Evolutionary conservation across 2,329 filamentous ascomycete genomes (phyloP), one percentile per base, ranked within the genome.

Genomic region (Sporothrix schenckii): DNA sequence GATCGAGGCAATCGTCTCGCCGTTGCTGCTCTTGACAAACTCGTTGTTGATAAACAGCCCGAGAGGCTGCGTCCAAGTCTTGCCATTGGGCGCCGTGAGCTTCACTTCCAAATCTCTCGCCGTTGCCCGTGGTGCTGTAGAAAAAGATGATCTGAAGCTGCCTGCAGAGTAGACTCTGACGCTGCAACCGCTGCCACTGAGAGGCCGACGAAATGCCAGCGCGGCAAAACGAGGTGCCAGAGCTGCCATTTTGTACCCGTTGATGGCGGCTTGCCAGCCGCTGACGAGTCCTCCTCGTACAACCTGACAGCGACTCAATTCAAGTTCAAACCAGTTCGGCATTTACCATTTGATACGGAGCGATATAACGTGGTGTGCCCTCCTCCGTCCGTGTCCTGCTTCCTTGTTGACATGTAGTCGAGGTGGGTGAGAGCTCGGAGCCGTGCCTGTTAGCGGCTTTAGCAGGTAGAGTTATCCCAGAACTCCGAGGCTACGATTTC

Each of bases 1-100:
- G 76, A 92, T 86, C 21, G 87, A 86, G 16, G 85, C 82, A 69
- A 93, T 85, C 74, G 85, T 91, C 77, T 89, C 84, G 58, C 86
- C 88, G 16, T 85, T 86, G 78, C 85, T 88, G 70, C 89, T 87
- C 76, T 87, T 84, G 68, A 92, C 88, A 78, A 92, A 94, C 78
- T 93, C 90, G 74, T 93, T 93, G 82, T 92, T 91, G 81, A 94
- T 93, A 80, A 93, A 94, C 10, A 94, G 84, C n/a, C 92, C 92
- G 58, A 87, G 83, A 2, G 91, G 91, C 81, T 93, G 90, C 14
- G 80, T 83, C 80, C 92, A 94, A 75, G 86, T 89, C 79, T 82
- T 84, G 75, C 91, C 91, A 80, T 94, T 94, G 4, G 92, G 92
- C 66, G 92, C 91, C 10, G 85, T 91, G 71, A 94, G 85, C 76